Conservation (phyloP, 2,329 filamentous ascomycete genomes). For the Shiraia bambusicola region DNA sequence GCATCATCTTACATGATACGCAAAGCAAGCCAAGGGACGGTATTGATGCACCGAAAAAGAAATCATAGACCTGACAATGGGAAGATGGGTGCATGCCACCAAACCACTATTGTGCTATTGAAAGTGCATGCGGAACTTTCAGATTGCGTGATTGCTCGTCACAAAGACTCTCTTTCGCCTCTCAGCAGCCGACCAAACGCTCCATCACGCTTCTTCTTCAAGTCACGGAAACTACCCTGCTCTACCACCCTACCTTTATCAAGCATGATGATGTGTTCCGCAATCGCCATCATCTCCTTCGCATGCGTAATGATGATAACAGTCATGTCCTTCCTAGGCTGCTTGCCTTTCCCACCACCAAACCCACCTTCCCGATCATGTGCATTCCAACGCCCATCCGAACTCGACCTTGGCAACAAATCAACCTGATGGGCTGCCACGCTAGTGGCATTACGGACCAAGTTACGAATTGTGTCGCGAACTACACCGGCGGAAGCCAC, state of each 20-base stretch:
- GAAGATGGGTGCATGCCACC: neutral
- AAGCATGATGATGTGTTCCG: constrained; percentile 70
- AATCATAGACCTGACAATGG: neutral
- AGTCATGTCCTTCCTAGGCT: constrained; percentile 53
- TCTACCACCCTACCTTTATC: constrained; percentile 70
- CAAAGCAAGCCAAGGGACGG: constrained; percentile 9
- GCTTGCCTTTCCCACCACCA: constrained; percentile 16
- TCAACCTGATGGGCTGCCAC: neutral
- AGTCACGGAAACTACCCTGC: constrained; percentile 63
- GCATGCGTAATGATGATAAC: constrained; percentile 82
- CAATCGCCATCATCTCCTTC: constrained; percentile 81
- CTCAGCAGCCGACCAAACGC: constrained; percentile 42
- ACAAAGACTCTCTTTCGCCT: constrained; percentile 30
- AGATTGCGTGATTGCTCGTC: neutral
- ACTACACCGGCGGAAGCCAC: constrained; percentile 65
- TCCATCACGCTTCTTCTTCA: constrained; percentile 46
- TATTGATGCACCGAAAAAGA: constrained; percentile 5
- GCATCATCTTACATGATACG: constrained; percentile 71
- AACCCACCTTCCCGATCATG: constrained; percentile 14
- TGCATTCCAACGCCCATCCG: constrained; percentile 16
- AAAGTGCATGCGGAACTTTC: too few relatives aligned
- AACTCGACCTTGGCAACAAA: constrained; percentile 1
- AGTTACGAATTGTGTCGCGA: constrained; percentile 59
- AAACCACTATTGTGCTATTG: neutral
- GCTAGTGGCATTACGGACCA: constrained; percentile 45